These are phyloP conservation scores for Lichtheimia hyalospora DNA, from an alignment of 371 early-diverging fungal species.

Conservation along the genomic window DNA sequence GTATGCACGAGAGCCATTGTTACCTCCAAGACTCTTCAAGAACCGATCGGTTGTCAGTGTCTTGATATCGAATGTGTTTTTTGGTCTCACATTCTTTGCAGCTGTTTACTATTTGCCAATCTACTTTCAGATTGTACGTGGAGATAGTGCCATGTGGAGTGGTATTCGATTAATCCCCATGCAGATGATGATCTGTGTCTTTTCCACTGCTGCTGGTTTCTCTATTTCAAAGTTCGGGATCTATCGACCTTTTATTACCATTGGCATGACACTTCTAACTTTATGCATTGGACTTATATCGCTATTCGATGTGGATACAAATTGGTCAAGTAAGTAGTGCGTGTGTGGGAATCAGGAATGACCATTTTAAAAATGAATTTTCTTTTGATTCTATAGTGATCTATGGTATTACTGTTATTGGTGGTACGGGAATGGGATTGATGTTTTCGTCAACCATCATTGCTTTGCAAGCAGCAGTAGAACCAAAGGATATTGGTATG, in stretches of 20 bases:
- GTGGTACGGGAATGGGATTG: constrained; percentile 31
- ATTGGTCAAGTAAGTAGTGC: constrained; percentile 24
- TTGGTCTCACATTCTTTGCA: constrained; percentile 56
- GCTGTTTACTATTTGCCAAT: constrained; percentile 67
- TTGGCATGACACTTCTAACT: constrained; percentile 42
- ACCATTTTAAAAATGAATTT: background rate
- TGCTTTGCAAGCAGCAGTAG: constrained; percentile 44
- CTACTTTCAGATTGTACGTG: constrained; percentile 76
- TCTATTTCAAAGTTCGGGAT: constrained; percentile 47
- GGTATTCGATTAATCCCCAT: constrained; percentile 53
- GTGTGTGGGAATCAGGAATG: background rate
- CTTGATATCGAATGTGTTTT: constrained; percentile 50
- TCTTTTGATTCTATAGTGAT: constrained; percentile 15
- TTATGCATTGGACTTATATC: constrained; percentile 32
- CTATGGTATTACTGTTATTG: constrained; percentile 42
- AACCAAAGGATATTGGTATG: constrained; percentile 37
- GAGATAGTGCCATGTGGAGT: constrained; percentile 52
- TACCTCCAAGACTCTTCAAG: constrained; percentile 58
- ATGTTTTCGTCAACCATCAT: constrained; percentile 45
- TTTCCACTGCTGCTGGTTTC: constrained; percentile 38
- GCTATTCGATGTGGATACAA: constrained; percentile 26
- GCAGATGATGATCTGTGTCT: constrained; percentile 40
- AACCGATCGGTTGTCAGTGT: constrained; percentile 47
- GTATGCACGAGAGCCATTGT: constrained; percentile 54
- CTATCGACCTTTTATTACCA: constrained; percentile 43